A percentile compares a stretch with the other conserved stretches of the same genome.
These are phyloP conservation scores for Harrya chromipes DNA, from an alignment of 768 basidiomycete species.

Conservation along the genomic window DNA sequence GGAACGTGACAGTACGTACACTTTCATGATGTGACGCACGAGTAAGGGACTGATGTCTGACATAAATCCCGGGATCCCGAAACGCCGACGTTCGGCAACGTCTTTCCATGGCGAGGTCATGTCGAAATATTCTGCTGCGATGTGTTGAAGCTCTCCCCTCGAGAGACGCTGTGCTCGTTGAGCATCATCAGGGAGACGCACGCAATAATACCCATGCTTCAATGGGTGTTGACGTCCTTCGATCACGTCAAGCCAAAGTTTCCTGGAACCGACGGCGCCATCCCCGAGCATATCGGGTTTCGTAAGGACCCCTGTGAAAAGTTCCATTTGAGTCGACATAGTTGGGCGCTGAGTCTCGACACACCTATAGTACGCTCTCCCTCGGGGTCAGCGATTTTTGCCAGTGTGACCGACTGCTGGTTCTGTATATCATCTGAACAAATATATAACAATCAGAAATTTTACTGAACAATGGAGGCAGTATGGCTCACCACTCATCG, in stretches of 20 bases:
- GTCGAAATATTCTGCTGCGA: conserved; percentile 46
- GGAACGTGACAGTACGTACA: conserved; percentile 36
- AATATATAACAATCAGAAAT: not conserved
- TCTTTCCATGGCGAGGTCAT: conserved; percentile 50
- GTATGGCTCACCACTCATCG: conserved; percentile 51
- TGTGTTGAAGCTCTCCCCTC: conserved; percentile 34
- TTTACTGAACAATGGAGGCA: not conserved
- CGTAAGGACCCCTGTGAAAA: conserved; percentile 56
- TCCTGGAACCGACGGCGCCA: conserved; percentile 40
- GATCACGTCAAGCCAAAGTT: conserved; percentile 50
- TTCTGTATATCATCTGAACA: conserved; percentile 65
- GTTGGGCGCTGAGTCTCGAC: not conserved
- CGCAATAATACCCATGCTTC: conserved; percentile 61
- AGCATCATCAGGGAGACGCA: conserved; percentile 59
- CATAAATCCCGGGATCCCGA: conserved; percentile 55
- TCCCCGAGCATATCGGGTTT: conserved; percentile 57
- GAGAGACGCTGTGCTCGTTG: conserved; percentile 42
- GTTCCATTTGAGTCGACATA: not conserved
- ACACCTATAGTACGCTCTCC: conserved; percentile 64
- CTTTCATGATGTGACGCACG: conserved; percentile 47
- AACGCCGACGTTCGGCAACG: conserved; percentile 43
- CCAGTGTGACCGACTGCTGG: conserved; percentile 54
- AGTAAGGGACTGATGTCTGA: conserved; percentile 50
- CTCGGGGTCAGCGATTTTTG: conserved; percentile 47
- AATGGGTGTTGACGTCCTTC: conserved; percentile 45